A percentile compares a stretch with the other conserved stretches of the same genome.
Evolutionary conservation across 139 green algal species (phyloP).

Genomic region (Coccomyxa sp.): DNA sequence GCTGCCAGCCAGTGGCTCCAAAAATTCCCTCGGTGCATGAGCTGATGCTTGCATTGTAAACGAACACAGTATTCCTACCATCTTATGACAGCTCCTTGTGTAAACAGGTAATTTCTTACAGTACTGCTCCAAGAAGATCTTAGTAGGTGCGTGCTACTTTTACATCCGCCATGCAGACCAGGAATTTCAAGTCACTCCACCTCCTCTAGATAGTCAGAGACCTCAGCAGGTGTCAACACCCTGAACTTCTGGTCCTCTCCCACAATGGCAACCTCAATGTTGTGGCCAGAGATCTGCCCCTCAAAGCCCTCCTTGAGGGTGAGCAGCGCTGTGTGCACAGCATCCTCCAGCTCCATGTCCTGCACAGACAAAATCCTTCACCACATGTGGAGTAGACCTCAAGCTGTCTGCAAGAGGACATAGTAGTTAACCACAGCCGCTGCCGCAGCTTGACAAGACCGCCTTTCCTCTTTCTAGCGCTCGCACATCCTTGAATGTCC

Average conservation of each 20-base stretch:
- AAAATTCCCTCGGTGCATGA: no score
- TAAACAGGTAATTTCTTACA: no score
- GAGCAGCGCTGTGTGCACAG: constrained; percentile 95
- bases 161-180: background rate
- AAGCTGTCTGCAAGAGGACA: background rate
- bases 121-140: no score
- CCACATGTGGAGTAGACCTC: background rate
- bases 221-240: constrained; percentile 84
- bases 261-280: constrained; percentile 89
- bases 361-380: background rate
- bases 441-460: no score
- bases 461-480: no score
- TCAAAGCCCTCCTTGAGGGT: constrained; percentile 99
- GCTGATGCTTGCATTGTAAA: no score
- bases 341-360: constrained; percentile 98
- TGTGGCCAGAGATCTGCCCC: constrained; percentile 81
- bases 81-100: no score
- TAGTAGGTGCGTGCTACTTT: background rate
- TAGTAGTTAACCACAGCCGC: no score
- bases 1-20: no score
- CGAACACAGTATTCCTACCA: no score
- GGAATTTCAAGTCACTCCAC: constrained; percentile 72
- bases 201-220: constrained; percentile 96
- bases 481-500: no score
- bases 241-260: constrained; percentile 88